These are phyloP conservation scores for Cucurbita argyrosperma DNA, from an alignment of 306 rosid genomes.

Conservation along the genomic window DNA sequence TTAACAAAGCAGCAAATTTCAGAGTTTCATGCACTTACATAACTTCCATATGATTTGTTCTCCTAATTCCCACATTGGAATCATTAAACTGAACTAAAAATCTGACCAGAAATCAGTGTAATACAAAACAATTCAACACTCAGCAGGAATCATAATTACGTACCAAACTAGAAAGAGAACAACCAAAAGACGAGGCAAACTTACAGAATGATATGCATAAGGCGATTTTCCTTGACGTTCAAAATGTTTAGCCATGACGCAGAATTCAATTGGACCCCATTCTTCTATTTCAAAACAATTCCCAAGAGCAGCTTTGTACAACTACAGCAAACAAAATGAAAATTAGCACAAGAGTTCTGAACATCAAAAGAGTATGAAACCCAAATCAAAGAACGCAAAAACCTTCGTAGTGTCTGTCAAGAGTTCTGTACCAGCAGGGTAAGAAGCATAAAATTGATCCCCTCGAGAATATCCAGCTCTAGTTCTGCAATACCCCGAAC, in stretches of 20 bases:
- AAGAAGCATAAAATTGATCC: slow-evolving; percentile 86
- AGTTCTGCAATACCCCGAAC: slow-evolving; percentile 39
- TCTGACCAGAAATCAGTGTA: not conserved
- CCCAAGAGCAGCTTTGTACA: slow-evolving; percentile 86
- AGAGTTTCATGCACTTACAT: not conserved
- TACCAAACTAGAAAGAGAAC: not conserved
- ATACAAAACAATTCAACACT: not conserved
- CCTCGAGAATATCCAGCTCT: slow-evolving; percentile 94
- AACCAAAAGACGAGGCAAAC: slow-evolving; percentile 8
- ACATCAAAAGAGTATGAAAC: not conserved
- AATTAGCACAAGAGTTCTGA: not conserved
- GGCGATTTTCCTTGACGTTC: slow-evolving; percentile 88
- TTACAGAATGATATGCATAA: slow-evolving; percentile 80
- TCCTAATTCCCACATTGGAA: not conserved
- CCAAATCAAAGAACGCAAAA: not conserved
- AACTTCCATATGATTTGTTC: not conserved
- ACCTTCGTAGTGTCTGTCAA: slow-evolving; percentile 75
- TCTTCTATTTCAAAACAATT: slow-evolving; percentile 76
- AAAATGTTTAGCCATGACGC: slow-evolving; percentile 81
- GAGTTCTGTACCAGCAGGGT: slow-evolving; percentile 92
- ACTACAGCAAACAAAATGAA: slow-evolving; percentile 16
- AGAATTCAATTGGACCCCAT: slow-evolving; percentile 85
- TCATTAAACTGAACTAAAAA: not conserved
- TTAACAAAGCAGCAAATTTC: not conserved
- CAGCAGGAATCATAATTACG: not conserved